Conservation (phyloP, 2,329 filamentous ascomycete genomes). For the Microsporum ferrugineum region DNA sequence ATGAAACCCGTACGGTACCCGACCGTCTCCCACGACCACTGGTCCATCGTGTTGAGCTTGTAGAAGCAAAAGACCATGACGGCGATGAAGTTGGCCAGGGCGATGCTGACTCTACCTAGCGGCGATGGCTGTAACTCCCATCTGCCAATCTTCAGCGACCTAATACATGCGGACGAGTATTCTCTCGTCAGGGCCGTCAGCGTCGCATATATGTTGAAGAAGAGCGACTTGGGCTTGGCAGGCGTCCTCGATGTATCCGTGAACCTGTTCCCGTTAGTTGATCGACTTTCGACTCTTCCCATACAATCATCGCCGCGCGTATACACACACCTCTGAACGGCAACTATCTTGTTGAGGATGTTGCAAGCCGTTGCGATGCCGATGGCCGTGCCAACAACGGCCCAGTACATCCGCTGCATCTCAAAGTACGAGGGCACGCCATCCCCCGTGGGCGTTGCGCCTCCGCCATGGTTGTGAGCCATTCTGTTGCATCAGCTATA, state of each 20-base stretch:
- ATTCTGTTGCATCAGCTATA: background rate
- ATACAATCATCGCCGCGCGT: background rate
- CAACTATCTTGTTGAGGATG: slow-evolving; percentile 38
- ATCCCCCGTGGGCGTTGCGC: slow-evolving; percentile 23
- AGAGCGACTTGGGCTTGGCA: slow-evolving; percentile 43
- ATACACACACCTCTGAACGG: slow-evolving; percentile 37
- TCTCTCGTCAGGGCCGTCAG: slow-evolving; percentile 45
- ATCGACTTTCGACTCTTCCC: background rate
- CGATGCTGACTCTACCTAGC: slow-evolving; percentile 27
- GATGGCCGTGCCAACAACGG: slow-evolving; percentile 34
- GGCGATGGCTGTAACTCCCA: slow-evolving; percentile 29
- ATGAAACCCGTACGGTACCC: slow-evolving; percentile 47
- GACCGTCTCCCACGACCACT: slow-evolving; percentile 44
- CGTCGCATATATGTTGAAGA: slow-evolving; percentile 41
- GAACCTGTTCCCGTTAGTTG: slow-evolving; percentile 28
- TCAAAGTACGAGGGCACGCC: slow-evolving; percentile 37
- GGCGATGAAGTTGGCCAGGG: slow-evolving; percentile 37
- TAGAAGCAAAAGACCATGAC: slow-evolving; percentile 48
- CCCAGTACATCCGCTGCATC: slow-evolving; percentile 45
- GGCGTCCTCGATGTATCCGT: slow-evolving; percentile 34
- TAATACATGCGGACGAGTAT: slow-evolving; percentile 37
- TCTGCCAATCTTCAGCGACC: slow-evolving; percentile 24
- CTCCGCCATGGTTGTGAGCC: background rate
- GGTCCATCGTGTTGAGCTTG: slow-evolving; percentile 40
- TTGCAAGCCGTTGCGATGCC: slow-evolving; percentile 29